Evolutionary conservation across 169 alveolate species (phyloP).

Genomic region (Amoebophrya sp.): DNA sequence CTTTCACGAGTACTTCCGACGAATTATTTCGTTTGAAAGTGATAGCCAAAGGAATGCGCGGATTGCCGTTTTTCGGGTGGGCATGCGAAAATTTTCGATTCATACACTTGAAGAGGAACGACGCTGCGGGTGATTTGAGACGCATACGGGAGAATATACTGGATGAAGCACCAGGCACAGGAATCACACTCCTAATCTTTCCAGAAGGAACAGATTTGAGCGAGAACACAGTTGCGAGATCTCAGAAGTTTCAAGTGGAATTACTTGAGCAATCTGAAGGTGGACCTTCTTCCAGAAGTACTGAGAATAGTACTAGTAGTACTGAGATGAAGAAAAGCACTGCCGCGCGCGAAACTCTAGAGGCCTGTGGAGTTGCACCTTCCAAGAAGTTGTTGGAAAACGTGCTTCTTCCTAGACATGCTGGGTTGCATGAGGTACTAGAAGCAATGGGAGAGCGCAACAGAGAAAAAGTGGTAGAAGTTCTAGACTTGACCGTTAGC

Average conservation of each 20-base stretch:
- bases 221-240: neutral
- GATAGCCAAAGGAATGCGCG: neutral
- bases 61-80: neutral
- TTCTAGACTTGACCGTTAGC: neutral
- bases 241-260: too few relatives aligned
- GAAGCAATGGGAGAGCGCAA: too few relatives aligned
- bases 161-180: neutral
- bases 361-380: too few relatives aligned
- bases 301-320: too few relatives aligned
- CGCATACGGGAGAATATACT: neutral
- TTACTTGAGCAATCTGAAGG: too few relatives aligned
- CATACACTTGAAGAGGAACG: neutral
- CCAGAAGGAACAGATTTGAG: neutral
- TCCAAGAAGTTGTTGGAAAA: too few relatives aligned
- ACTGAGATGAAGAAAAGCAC: too few relatives aligned
- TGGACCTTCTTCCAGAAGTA: too few relatives aligned
- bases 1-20: neutral
- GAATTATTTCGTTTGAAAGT: neutral
- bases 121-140: neutral
- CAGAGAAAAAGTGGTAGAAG: too few relatives aligned
- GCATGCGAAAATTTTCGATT: neutral
- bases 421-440: too few relatives aligned
- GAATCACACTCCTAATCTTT: neutral
- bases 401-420: too few relatives aligned
- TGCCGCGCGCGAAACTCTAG: too few relatives aligned